phyloP scores from a whole-genome alignment of 73 alveolate genomes.

The Durusdinium trenchii region DNA sequence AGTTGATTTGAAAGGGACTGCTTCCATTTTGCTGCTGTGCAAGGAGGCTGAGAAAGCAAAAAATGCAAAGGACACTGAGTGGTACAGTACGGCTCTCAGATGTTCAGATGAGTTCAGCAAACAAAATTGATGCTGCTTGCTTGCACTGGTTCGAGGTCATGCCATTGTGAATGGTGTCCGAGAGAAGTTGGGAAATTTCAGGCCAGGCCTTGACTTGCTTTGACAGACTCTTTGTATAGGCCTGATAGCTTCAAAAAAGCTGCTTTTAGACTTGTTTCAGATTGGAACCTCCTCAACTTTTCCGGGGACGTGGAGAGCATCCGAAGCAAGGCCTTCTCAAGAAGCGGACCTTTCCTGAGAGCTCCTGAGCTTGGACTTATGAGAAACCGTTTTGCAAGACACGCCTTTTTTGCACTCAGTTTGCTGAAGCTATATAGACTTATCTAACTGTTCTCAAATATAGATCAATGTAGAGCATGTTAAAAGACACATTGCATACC shows the following conservation, averaged over 20 bases:
- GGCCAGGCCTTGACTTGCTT: neutral
- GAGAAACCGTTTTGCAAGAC: neutral
- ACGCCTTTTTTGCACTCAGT: neutral
- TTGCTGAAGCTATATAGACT: neutral
- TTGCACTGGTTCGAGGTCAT: neutral
- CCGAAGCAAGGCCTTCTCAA: constrained; percentile 98
- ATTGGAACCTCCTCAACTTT: constrained; percentile 99
- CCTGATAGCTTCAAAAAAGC: no score
- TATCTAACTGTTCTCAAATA: neutral
- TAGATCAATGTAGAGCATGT: neutral
- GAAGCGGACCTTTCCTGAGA: constrained; percentile 82
- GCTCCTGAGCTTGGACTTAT: neutral
- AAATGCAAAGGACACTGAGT: constrained; percentile 85
- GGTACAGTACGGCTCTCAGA: constrained; percentile 20
- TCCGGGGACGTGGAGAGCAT: constrained; percentile 99
- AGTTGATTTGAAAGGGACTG: neutral
- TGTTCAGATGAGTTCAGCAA: neutral
- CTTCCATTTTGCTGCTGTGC: neutral
- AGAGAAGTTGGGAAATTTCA: constrained; percentile 85
- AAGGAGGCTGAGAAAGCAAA: constrained; percentile 84
- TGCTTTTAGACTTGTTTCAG: constrained; percentile 66
- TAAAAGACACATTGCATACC: neutral
- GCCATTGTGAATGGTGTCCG: constrained; percentile 93
- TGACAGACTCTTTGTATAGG: neutral
- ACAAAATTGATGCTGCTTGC: no score